A percentile compares a stretch with the other conserved stretches of the same genome.
phyloP scores from a whole-genome alignment of 1,284 basidiomycete species.

The Exsudoporus floridanus region DNA sequence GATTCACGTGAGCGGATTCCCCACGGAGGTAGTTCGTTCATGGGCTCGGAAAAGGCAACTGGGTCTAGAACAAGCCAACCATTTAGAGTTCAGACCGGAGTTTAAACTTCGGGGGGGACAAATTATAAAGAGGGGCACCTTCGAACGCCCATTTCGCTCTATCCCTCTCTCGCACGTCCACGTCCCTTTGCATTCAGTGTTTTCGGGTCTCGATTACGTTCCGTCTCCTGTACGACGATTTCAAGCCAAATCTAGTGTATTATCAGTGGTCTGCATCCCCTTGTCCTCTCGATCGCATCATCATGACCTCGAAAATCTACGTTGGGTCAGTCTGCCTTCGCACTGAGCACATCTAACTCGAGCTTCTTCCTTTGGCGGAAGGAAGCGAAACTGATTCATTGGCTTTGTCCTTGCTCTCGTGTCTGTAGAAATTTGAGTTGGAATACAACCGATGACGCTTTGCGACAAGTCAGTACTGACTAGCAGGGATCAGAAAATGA shows the following conservation, averaged over 20 bases:
- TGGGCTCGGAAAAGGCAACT: constrained; percentile 18
- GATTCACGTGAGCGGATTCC: not conserved
- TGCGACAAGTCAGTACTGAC: constrained; percentile 77
- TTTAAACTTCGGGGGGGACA: constrained; percentile 40
- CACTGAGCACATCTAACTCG: constrained; percentile 39
- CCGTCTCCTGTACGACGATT: constrained; percentile 41
- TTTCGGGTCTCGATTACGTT: constrained; percentile 50
- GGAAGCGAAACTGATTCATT: constrained; percentile 53
- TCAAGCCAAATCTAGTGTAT: constrained; percentile 40
- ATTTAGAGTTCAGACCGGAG: constrained; percentile 46
- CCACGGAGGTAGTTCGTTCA: constrained; percentile 12
- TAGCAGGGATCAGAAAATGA: constrained; percentile 37
- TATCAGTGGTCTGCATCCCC: constrained; percentile 33
- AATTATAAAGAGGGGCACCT: constrained; percentile 51
- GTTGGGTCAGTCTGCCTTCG: constrained; percentile 75
- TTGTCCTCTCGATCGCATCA: constrained; percentile 33
- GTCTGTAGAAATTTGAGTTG: constrained; percentile 83
- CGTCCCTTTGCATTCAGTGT: constrained; percentile 46
- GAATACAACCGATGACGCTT: constrained; percentile 91
- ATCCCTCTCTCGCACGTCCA: constrained; percentile 42
- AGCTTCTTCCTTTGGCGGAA: constrained; percentile 45
- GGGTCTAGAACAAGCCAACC: constrained; percentile 22
- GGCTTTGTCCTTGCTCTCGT: constrained; percentile 35
- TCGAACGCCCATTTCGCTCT: constrained; percentile 28
- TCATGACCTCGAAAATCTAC: constrained; percentile 79